Percentiles rank a stretch among this genome's conserved stretches.
Evolutionary conservation across 768 basidiomycete genomes (phyloP).

Genomic region (Tulasnella sp.): DNA sequence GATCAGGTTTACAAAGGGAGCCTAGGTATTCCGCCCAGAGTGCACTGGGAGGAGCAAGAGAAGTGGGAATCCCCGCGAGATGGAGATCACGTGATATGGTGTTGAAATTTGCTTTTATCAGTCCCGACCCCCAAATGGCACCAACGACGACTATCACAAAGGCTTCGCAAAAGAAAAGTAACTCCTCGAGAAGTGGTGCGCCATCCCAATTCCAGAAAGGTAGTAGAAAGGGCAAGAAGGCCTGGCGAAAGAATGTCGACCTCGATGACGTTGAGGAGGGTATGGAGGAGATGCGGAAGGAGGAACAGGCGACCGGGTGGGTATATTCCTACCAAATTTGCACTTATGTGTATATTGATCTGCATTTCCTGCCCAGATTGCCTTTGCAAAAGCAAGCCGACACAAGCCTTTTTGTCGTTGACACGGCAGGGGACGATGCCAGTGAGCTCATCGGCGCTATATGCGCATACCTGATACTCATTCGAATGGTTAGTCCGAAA

Average conservation of each 20-base stretch:
- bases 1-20: too few relatives aligned
- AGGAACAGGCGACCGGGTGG: constrained; percentile 72
- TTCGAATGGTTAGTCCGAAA: constrained; percentile 41
- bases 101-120: too few relatives aligned
- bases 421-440: constrained; percentile 63
- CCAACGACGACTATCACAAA: too few relatives aligned
- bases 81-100: too few relatives aligned
- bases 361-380: constrained; percentile 33
- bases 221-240: constrained; percentile 79
- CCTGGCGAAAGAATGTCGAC: constrained; percentile 91
- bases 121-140: too few relatives aligned
- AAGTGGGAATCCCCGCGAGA: too few relatives aligned
- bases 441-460: constrained; percentile 30
- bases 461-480: background rate
- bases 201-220: constrained; percentile 39
- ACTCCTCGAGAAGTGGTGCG: constrained; percentile 23
- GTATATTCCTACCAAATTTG: too few relatives aligned
- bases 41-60: too few relatives aligned
- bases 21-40: too few relatives aligned
- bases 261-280: constrained; percentile 64
- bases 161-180: too few relatives aligned
- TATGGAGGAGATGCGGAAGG: constrained; percentile 62
- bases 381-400: constrained; percentile 55
- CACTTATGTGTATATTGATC: background rate
- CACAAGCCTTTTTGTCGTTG: constrained; percentile 66